Evolutionary conservation across 305 asterid species (phyloP).

Genomic region (Plantago coronopus): DNA sequence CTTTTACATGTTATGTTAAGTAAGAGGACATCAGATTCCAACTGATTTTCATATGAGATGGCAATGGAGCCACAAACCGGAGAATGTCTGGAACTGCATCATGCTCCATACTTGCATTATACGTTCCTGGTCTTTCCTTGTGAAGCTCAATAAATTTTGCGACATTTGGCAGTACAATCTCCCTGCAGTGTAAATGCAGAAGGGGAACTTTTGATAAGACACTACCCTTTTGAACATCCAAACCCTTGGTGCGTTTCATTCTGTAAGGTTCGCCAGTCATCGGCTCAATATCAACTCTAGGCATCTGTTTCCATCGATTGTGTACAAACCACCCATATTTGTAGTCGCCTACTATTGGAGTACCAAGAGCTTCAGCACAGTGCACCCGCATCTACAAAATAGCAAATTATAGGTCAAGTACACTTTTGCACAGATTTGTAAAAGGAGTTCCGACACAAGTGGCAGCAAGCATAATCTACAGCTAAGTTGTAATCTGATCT

Average conservation of each 20-base stretch:
- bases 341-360: constrained; percentile 95
- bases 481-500: not conserved
- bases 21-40: constrained; percentile 93
- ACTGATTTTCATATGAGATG: constrained; percentile 90
- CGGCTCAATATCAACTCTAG: constrained; percentile 76
- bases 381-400: constrained; percentile 96
- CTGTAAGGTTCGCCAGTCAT: constrained; percentile 64
- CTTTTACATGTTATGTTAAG: constrained; percentile 35
- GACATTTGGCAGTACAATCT: constrained; percentile 76
- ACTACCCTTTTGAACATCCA: constrained; percentile 91
- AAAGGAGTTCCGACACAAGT: constrained; percentile 94
- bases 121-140: constrained; percentile 19
- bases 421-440: constrained; percentile 56
- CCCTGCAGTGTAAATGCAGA: constrained; percentile 84
- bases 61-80: constrained; percentile 82
- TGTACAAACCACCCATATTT: constrained; percentile 90
- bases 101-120: constrained; percentile 21
- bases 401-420: no score
- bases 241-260: constrained; percentile 69
- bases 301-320: constrained; percentile 83
- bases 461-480: constrained; percentile 30
- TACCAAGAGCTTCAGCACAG: constrained; percentile 92
- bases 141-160: constrained; percentile 57
- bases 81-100: constrained; percentile 47
- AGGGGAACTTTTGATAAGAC: constrained; percentile 84